Base-by-base conservation (phyloP, 2,329 filamentous ascomycete species). In the Fusarium anguioides region DNA sequence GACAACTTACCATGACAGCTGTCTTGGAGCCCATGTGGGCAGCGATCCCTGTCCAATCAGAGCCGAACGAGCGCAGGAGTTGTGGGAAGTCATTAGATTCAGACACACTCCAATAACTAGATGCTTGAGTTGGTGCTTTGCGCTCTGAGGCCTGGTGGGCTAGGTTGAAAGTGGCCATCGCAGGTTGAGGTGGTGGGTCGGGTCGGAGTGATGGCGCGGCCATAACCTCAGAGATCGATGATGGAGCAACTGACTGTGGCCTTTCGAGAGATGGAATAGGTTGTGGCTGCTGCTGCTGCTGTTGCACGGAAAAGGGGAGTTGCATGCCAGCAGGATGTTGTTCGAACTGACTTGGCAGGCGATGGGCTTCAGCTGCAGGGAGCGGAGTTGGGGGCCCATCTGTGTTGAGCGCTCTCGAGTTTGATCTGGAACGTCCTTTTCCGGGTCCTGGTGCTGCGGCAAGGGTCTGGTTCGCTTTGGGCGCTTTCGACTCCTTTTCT, bases 91-190 rank as follows among this genome's bases (percentile, higher is more conserved):
- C 92, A 44, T 85, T 90, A 53, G 90, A 85, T 78, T 96, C 92
- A 2, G 90, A 91, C 21, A 95, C 92, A 72, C 92, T 95, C 92
- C 92, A 96, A 76, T 96, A 96, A 77, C 92, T 95, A 2, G 91
- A 93, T 15, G 90, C 87, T 67, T 89, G 88, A 54, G 80, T 80
- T 21, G 82, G 82, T 11, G 79, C 77, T 59, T 85, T 86, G 40
- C 85, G 84, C 68, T 88, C 85, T 33, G 60, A 45, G 36, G 79
- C 79, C 15, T 77, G 71, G 60, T 82, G 81, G 4, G 78, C 71
- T 46, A 86, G 74, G 60, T 87, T 86, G 67, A 87, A 84, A 24
- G 83, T 84, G 12, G 83, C 73, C 58, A 84, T 79, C 3, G 82
- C 76, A 4, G 84, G 80, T 48, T 82, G 80, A 17, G 80, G 81